These are phyloP conservation scores for Spatholobus suberectus DNA, from an alignment of 306 rosid species.

Conservation along the genomic window DNA sequence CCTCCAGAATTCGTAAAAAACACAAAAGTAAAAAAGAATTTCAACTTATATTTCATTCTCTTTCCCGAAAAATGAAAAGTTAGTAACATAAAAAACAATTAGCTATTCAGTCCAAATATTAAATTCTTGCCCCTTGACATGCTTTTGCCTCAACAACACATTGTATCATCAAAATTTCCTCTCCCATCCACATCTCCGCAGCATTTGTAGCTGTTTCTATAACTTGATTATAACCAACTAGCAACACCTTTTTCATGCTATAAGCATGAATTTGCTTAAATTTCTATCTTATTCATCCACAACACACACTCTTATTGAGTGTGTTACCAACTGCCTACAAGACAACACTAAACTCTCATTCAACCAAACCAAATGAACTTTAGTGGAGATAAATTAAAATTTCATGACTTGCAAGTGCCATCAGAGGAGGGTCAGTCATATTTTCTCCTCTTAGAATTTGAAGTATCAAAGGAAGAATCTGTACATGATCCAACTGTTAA, in stretches of 20 bases:
- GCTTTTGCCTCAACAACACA: not conserved
- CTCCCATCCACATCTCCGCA: conserved; percentile 22
- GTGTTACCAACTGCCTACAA: conserved; percentile 43
- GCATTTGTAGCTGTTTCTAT: conserved; percentile 27
- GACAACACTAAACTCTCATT: conserved; percentile 62
- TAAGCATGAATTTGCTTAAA: conserved; percentile 38
- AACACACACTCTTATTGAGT: conserved; percentile 33
- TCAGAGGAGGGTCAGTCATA: conserved; percentile 41
- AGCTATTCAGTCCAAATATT: not conserved
- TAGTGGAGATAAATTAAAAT: conserved; percentile 52
- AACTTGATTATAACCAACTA: conserved; percentile 18
- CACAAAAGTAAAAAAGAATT: not conserved
- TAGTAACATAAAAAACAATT: not conserved
- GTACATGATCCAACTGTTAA: conserved; percentile 53
- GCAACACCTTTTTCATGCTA: conserved; percentile 41
- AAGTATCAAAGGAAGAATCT: conserved; percentile 53
- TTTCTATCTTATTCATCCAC: conserved; percentile 39
- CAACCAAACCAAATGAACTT: conserved; percentile 63
- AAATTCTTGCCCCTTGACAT: not conserved
- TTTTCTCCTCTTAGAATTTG: conserved; percentile 53
- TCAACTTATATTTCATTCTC: conserved; percentile 30
- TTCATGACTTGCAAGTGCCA: conserved; percentile 53
- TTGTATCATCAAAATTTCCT: conserved; percentile 1
- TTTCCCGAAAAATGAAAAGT: conserved; percentile 3
- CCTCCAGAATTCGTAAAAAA: not conserved